Base-by-base conservation (phyloP, 257 asterid species). In the Euphrasia confusa region DNA sequence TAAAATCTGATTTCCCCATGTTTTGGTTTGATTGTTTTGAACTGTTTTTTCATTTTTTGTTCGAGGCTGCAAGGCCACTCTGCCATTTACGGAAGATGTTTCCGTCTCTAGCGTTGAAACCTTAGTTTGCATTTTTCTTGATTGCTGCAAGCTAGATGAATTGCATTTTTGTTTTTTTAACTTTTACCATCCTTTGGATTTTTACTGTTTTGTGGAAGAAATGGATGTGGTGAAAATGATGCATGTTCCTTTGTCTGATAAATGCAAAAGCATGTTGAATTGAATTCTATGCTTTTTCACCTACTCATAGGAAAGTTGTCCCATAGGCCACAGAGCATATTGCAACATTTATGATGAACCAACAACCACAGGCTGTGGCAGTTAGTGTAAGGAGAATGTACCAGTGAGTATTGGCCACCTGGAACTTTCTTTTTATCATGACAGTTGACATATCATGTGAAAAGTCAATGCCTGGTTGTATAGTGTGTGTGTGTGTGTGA, bases 1-100 rank as follows among this genome's bases (percentile, higher is more conserved):
- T 67, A 83, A 77, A 58, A 79, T 92, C 73, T 84, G 85, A 91
- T 53, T 2, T 5, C 35, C 2, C 48, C 0, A 21, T 17, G 63
- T 32, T 32, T 48, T 54, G 28, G 24, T 18, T 17, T 2, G 8
- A 17, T 48, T 53, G 14, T 60, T 61, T 57, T 18, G 21, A 37
- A 37, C 10, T 37, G 11, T 10, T 35, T 27, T 27, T n/a, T 32
- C 28, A 56, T 27, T 13, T 26, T 58, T 50, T 39, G 12, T 33
- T 1, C 17, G 35, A 39, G 59, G 76, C 40, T 65, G 66, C 4
- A 67, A 77, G 72, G 78, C 76, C 82, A 39, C 77, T 77, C 78
- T 63, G 76, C 82, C 82, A 68, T 50, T 15, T 27, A 45, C 26
- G 62, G 62, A 59, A 50, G 53, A 59, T 28, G 26, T 52, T 32